Percentiles rank a stretch among this genome's conserved stretches.
Evolutionary conservation across 225 moss, liverwort and hornwort genomes (phyloP).

Genomic region (Pleurozium schreberi): DNA sequence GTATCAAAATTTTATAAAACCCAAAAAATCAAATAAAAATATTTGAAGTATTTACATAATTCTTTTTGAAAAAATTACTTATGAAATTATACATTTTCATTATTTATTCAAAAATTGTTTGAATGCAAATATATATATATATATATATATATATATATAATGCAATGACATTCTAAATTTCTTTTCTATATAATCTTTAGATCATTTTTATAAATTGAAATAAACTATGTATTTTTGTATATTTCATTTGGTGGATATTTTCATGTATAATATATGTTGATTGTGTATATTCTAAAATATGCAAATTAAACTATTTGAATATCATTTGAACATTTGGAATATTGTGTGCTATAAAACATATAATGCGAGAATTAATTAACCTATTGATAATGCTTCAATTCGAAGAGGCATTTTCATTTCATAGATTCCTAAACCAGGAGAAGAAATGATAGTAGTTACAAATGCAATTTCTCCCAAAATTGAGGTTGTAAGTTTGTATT

Average conservation of each 20-base stretch:
- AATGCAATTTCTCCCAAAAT: conserved; percentile 54
- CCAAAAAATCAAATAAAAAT: no score
- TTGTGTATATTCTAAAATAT: not conserved
- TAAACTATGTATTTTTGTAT: not conserved
- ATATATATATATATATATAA: not conserved
- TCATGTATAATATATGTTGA: not conserved
- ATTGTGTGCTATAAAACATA: not conserved
- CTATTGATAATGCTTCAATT: conserved; percentile 44
- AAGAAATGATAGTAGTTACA: not conserved
- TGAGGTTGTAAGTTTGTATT: conserved; percentile 23
- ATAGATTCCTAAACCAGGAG: not conserved
- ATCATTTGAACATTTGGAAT: not conserved
- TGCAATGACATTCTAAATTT: no score
- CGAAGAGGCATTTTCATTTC: conserved; percentile 32
- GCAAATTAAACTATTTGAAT: not conserved
- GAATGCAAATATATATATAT: not conserved
- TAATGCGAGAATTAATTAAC: not conserved
- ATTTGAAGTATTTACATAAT: not conserved
- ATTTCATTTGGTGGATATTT: not conserved
- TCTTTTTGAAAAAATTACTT: no score
- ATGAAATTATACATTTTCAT: not conserved
- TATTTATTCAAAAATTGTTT: not conserved
- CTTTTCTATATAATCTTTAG: fast-evolving
- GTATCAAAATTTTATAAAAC: not conserved
- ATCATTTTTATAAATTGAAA: not conserved